Conservation (phyloP, 306 rosid genomes). For the Ormosia emarginata region DNA sequence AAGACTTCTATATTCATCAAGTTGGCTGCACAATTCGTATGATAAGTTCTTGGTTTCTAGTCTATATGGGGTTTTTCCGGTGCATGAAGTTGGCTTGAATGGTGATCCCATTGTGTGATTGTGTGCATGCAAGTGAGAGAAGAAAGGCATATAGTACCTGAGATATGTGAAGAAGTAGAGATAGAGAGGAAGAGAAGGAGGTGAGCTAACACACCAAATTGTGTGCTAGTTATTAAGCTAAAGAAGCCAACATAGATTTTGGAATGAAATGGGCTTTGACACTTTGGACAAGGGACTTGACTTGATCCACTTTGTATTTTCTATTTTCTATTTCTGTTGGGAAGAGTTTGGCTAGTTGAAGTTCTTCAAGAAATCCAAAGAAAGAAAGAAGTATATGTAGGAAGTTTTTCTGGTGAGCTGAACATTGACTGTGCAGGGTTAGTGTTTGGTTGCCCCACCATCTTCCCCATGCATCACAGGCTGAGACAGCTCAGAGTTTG, state of each 20-base stretch:
- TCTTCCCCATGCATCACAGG: conserved; percentile 31
- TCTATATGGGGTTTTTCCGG: conserved; percentile 40
- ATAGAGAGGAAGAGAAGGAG: conserved; percentile 38
- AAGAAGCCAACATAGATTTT: conserved; percentile 33
- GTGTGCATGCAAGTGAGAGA: conserved; percentile 33
- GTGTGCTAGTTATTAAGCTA: conserved; percentile 23
- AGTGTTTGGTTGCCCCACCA: conserved; percentile 69
- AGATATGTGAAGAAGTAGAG: conserved; percentile 26
- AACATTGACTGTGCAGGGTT: conserved; percentile 53
- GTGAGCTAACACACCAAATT: conserved; percentile 90
- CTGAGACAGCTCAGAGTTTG: conserved; percentile 34
- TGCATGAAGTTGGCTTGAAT: conserved; percentile 31
- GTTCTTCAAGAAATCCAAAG: conserved; percentile 37
- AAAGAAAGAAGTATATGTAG: not conserved
- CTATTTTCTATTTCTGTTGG: conserved; percentile 18
- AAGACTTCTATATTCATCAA: conserved; percentile 44
- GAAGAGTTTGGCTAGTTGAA: conserved; percentile 19
- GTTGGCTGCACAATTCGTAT: conserved; percentile 55
- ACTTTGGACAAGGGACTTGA: conserved; percentile 26
- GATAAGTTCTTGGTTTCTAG: conserved; percentile 66
- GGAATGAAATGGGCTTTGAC: conserved; percentile 22
- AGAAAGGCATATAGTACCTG: conserved; percentile 16
- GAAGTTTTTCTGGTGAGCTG: conserved; percentile 63
- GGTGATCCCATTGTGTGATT: conserved; percentile 48
- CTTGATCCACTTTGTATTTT: conserved; percentile 13